Evolutionary conservation across 2,329 filamentous ascomycete species (phyloP).

Genomic region (Sarocladiaceae sp.): DNA sequence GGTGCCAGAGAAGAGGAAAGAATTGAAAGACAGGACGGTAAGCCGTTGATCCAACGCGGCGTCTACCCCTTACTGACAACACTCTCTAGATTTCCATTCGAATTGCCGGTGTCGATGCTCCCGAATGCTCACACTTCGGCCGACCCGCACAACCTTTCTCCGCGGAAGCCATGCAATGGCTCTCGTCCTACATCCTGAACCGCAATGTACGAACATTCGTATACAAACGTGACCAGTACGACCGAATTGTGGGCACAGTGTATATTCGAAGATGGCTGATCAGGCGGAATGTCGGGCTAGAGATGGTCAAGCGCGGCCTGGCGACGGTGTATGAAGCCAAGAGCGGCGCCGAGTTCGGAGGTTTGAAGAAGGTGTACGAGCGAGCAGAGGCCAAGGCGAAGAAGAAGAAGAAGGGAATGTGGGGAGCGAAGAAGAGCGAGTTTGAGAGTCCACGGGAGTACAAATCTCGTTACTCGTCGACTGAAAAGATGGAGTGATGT

Average conservation of each 20-base stretch:
- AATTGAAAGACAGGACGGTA: conserved; percentile 73
- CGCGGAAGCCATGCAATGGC: conserved; percentile 73
- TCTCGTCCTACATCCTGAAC: conserved; percentile 65
- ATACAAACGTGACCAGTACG: conserved; percentile 84
- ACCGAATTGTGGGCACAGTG: conserved; percentile 81
- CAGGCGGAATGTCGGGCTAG: conserved; percentile 74
- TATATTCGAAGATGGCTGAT: conserved; percentile 64
- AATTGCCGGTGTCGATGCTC: conserved; percentile 87
- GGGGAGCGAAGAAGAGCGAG: conserved; percentile 56
- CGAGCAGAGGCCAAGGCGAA: conserved; percentile 62
- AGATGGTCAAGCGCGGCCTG: conserved; percentile 80
- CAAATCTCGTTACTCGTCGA: conserved; percentile 50
- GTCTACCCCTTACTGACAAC: background rate
- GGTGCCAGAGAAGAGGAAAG: conserved; percentile 62
- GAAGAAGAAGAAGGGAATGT: conserved; percentile 62
- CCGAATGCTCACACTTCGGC: conserved; percentile 89
- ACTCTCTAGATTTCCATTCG: conserved; percentile 69
- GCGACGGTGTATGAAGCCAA: conserved; percentile 95
- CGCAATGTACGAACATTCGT: conserved; percentile 75
- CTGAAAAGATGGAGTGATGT: conserved; percentile 13
- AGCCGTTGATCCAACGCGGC: conserved; percentile 24
- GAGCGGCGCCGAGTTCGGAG: conserved; percentile 80
- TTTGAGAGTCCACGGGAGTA: conserved; percentile 85
- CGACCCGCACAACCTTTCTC: conserved; percentile 78
- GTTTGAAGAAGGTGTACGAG: conserved; percentile 57